Conservation (phyloP, 139 green algal genomes). For the Tetradesmus obliquus region DNA sequence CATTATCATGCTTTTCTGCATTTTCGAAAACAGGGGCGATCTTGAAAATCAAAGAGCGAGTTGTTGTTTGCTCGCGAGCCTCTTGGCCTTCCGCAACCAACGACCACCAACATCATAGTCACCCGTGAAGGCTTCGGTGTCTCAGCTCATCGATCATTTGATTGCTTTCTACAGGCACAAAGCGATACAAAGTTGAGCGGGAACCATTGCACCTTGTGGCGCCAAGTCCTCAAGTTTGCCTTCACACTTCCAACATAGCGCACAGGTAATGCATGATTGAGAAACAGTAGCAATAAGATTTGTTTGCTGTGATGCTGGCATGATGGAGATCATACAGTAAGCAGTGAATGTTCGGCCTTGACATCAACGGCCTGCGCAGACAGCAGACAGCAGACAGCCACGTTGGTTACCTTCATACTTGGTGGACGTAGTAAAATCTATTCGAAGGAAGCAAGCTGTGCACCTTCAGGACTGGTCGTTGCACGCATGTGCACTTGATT, state of each 20-base stretch:
- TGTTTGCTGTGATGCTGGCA: background rate
- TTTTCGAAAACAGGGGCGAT: too few relatives aligned
- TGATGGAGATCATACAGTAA: too few relatives aligned
- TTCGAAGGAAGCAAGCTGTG: too few relatives aligned
- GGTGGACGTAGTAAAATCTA: background rate
- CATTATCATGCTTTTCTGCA: too few relatives aligned
- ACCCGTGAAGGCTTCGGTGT: background rate
- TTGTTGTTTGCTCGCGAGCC: background rate
- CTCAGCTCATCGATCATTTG: background rate
- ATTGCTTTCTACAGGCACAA: background rate
- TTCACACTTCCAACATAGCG: background rate
- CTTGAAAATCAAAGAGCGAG: too few relatives aligned
- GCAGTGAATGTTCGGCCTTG: background rate
- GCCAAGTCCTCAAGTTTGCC: background rate
- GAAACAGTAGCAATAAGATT: too few relatives aligned
- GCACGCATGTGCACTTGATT: too few relatives aligned
- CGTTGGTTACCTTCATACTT: background rate
- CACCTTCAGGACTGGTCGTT: too few relatives aligned
- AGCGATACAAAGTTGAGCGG: background rate
- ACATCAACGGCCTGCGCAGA: background rate
- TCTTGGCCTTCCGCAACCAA: background rate
- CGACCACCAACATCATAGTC: background rate
- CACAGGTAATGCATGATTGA: too few relatives aligned
- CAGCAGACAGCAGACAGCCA: background rate
- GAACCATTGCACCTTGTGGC: background rate